Evolutionary conservation across 2,329 filamentous ascomycete genomes (phyloP), one percentile per base, ranked within the genome.

Genomic region (Epichloe brachyelytri): DNA sequence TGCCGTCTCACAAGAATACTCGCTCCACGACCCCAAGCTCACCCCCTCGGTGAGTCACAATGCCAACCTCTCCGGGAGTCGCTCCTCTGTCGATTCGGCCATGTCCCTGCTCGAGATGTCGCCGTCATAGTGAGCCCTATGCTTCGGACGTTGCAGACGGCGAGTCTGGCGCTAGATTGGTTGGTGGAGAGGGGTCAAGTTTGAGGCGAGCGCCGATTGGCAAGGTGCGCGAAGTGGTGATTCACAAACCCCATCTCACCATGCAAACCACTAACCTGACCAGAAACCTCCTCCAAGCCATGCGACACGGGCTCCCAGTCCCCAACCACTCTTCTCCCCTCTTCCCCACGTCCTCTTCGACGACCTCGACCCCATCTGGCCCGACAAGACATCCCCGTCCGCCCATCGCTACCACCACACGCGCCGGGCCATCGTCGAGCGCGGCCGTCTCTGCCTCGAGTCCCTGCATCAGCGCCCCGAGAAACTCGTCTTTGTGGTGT

Each of bases 131-230:
- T 78, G 46, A 84, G 80, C 59, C 78, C 82, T 1, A 83, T 85
- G 78, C 69, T 72, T 15, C 72, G 83, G 33, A 85, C 82, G 2
- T 68, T 85, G 33, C 78, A 86, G 64, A 86, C 83, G 2, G 76
- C 81, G 1, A 67, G 75, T 41, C 68, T 76, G 8, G 74, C 75
- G 0, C 67, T 85, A 1, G 74, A 76, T 56, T 83, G 76, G 72
- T 66, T 85, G 44, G 68, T 80, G 46, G 71, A 76, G 19, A 65
- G 64, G 43, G 1, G 67, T 82, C 19, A 72, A 70, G 44, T 70
- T 84, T 22, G 65, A 76, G 46, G 75, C 77, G 1, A 73, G 80
- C 58, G 80, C 82, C 4, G 71, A 73, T 50, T 86, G 82, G 82
- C 82, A 86, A 70, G 78, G 78, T 80, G 26, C 26, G 26, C 8